A percentile compares a stretch with the other conserved stretches of the same genome.
Conservation (phyloP, 192 early-diverging fungal genomes). For the Umbelopsis sp. region DNA sequence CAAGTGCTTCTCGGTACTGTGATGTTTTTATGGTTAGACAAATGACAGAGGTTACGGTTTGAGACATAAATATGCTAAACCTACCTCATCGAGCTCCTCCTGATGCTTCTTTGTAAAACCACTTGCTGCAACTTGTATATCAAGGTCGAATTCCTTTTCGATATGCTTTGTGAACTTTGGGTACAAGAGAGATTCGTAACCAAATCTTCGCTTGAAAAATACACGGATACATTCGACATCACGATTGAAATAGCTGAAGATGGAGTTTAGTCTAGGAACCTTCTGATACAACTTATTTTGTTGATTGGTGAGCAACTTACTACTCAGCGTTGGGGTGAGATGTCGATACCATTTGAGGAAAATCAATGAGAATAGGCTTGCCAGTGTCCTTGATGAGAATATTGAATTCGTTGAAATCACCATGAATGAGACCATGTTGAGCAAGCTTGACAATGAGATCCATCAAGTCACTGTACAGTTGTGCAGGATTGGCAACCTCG, state of each 20-base stretch:
- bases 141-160: slow-evolving; percentile 86
- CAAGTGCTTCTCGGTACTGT: slow-evolving; percentile 34
- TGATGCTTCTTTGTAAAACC: slow-evolving; percentile 95
- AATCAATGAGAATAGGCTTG: slow-evolving; percentile 94
- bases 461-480: slow-evolving; percentile 94
- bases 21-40: background rate
- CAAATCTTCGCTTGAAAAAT: slow-evolving; percentile 90
- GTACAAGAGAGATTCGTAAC: slow-evolving; percentile 90
- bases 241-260: slow-evolving; percentile 88
- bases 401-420: slow-evolving; percentile 99
- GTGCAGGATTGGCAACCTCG: slow-evolving; percentile 86
- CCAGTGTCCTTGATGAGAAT: slow-evolving; percentile 84
- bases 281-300: background rate
- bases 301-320: slow-evolving; percentile 33
- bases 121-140: slow-evolving; percentile 95
- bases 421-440: slow-evolving; percentile 94
- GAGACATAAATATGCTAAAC: slow-evolving; percentile 25
- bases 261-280: background rate
- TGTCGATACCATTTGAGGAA: slow-evolving; percentile 99
- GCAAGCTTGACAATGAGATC: slow-evolving; percentile 94
- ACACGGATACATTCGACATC: slow-evolving; percentile 97
- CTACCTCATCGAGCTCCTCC: slow-evolving; percentile 80
- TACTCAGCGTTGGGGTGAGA: slow-evolving; percentile 94
- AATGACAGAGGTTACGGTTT: slow-evolving; percentile 2
- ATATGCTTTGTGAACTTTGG: slow-evolving; percentile 86